Conservation (phyloP, 2,329 filamentous ascomycete species). For the Aspergillus sp. region DNA sequence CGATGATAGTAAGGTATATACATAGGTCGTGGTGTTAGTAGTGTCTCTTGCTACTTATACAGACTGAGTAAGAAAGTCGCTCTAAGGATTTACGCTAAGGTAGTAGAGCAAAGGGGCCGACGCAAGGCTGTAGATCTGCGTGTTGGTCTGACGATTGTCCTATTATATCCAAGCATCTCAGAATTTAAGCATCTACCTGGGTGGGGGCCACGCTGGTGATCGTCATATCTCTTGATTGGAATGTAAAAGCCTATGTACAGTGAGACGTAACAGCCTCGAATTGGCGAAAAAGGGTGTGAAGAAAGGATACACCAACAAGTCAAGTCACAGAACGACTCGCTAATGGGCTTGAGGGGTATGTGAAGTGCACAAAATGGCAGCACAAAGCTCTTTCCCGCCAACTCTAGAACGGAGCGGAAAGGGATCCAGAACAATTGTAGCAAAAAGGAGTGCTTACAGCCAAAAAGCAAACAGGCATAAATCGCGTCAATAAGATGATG, state of each 20-base stretch:
- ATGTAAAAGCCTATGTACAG: constrained; percentile 3
- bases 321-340: constrained; percentile 6
- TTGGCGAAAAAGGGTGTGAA: neutral
- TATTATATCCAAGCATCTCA: neutral
- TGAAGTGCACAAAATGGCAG: neutral
- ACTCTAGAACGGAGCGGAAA: constrained; percentile 1
- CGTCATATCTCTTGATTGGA: constrained; percentile 2
- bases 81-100: no score
- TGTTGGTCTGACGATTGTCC: neutral
- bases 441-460: neutral
- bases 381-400: neutral
- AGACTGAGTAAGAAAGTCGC: no score
- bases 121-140: neutral
- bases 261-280: neutral
- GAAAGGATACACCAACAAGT: neutral
- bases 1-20: no score
- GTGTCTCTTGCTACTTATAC: no score
- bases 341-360: constrained; percentile 9
- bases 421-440: neutral
- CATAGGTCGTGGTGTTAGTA: neutral
- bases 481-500: constrained; percentile 4
- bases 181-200: neutral
- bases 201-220: neutral
- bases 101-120: neutral
- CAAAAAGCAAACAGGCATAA: neutral